phyloP scores from a whole-genome alignment of 805 yeast species.

The Cyberlindnera maclurae region DNA sequence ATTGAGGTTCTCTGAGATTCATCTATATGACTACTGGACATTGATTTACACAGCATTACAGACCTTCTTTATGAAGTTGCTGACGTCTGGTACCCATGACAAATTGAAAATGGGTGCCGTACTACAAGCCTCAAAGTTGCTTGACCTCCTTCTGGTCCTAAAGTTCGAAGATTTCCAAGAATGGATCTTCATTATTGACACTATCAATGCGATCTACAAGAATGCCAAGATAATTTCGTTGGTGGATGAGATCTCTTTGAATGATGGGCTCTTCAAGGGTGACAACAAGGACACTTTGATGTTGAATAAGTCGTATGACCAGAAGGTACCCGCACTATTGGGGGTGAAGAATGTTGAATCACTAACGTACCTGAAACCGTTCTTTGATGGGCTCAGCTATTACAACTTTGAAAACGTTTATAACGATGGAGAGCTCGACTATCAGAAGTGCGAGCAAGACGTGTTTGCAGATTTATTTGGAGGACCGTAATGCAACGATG shows the following conservation, averaged over 20 bases:
- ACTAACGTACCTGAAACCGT: conserved; percentile 46
- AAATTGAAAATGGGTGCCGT: conserved; percentile 34
- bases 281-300: neutral
- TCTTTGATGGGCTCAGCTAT: conserved; percentile 60
- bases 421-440: conserved; percentile 38
- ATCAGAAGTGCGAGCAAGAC: conserved; percentile 46
- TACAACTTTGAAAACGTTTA: conserved; percentile 61
- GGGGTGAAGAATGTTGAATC: conserved; percentile 35
- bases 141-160: conserved; percentile 66
- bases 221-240: conserved; percentile 23
- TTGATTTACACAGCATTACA: conserved; percentile 56
- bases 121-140: conserved; percentile 63
- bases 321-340: conserved; percentile 28
- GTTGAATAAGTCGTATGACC: conserved; percentile 13
- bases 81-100: conserved; percentile 20
- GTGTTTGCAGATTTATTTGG: conserved; percentile 49
- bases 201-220: conserved; percentile 48
- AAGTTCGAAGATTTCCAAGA: conserved; percentile 78
- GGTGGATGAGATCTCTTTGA: conserved; percentile 19
- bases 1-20: conserved; percentile 54
- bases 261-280: conserved; percentile 8
- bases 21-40: conserved; percentile 66
- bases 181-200: conserved; percentile 80
- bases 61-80: conserved; percentile 36
- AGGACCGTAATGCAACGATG: conserved; percentile 1